Conservation (phyloP, 176 grass and related monocot species). For the Calamus simplicifolius region DNA sequence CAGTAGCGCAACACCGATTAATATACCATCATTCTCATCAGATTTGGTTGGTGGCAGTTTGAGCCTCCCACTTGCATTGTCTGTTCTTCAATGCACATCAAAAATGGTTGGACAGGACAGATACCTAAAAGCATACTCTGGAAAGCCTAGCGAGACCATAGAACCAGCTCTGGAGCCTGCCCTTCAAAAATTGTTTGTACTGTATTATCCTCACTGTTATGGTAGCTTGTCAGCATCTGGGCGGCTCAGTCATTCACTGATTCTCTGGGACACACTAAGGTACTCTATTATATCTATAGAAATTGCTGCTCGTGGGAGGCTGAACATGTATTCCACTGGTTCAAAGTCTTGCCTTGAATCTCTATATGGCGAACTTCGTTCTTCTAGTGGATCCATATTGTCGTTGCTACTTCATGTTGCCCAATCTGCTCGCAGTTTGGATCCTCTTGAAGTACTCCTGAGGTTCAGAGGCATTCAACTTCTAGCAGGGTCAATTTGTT, state of each 20-base stretch:
- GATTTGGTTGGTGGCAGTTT: slow-evolving; percentile 24
- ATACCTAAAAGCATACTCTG: slow-evolving; percentile 59
- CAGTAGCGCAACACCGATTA: slow-evolving; percentile 20
- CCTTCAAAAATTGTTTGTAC: slow-evolving; percentile 55
- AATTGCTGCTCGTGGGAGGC: slow-evolving; percentile 64
- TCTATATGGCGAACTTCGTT: slow-evolving; percentile 61
- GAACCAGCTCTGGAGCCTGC: slow-evolving; percentile 63
- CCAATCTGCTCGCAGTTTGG: slow-evolving; percentile 59
- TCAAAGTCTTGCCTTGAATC: slow-evolving; percentile 52
- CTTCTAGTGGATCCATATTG: slow-evolving; percentile 92
- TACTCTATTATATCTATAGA: slow-evolving; percentile 80
- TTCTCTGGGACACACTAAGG: slow-evolving; percentile 90
- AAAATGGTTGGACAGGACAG: slow-evolving; percentile 64
- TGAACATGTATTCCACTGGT: slow-evolving; percentile 30
- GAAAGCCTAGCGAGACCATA: slow-evolving; percentile 39
- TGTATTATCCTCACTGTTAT: slow-evolving; percentile 70
- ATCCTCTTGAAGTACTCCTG: slow-evolving; percentile 71
- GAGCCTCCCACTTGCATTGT: slow-evolving; percentile 35
- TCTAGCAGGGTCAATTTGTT: slow-evolving; percentile 76
- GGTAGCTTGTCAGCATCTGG: slow-evolving; percentile 54
- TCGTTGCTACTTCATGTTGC: slow-evolving; percentile 66
- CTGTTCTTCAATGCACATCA: slow-evolving; percentile 63
- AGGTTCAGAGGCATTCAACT: slow-evolving; percentile 78
- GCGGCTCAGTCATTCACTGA: slow-evolving; percentile 57
- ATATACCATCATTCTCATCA: slow-evolving; percentile 26